Base-by-base conservation (phyloP, 345 rosid genomes). In the Geranium brycei region DNA sequence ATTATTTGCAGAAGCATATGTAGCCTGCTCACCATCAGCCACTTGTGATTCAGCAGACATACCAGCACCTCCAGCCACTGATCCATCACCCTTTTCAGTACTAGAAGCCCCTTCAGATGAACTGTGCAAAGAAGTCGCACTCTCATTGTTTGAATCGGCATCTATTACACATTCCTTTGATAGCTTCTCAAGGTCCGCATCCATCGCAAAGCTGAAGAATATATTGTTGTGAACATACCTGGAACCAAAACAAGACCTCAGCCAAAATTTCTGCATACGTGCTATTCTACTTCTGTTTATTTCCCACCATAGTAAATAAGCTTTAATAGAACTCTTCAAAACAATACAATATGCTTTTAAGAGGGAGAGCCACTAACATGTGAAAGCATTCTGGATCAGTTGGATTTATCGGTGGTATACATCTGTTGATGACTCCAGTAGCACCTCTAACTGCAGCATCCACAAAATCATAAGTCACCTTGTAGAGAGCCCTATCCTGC, bases 151-250 rank as follows among this genome's bases (percentile, higher is more conserved):
- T 19, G 66, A 57, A 28, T 71, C 69, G 65, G 68, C 17, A 73
- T 75, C 78, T 31, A 63, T 35, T 35, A 63, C 57, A 61, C 59
- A 76, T 70, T 79, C 87, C 86, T 76, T 87, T 31, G 88, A 84
- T 14, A 91, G 73, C 73, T 84, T 93, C 71, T 95, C 96, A 66
- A 88, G 69, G 71, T 88, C 96, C 12, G 91, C 87, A 78, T 95
- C 99, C 65, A 95, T 91, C 63, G 96, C 99, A 81, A 95, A 95
- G 82, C 97, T 95, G 80, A 95, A 95, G 87, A 95, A 95, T 65
- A 95, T 91, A 77, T 95, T 95, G 81, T 95, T 95, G 88, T 95
- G 99, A 69, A 95, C 99, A 81, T 95, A 95, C 99, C 99, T 95
- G 72, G 72, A 71, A 70, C 16, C 68, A 69, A 63, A 68, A 71